Evolutionary conservation across 768 basidiomycete genomes (phyloP).

Genomic region (Clitopilus passeckerianus): DNA sequence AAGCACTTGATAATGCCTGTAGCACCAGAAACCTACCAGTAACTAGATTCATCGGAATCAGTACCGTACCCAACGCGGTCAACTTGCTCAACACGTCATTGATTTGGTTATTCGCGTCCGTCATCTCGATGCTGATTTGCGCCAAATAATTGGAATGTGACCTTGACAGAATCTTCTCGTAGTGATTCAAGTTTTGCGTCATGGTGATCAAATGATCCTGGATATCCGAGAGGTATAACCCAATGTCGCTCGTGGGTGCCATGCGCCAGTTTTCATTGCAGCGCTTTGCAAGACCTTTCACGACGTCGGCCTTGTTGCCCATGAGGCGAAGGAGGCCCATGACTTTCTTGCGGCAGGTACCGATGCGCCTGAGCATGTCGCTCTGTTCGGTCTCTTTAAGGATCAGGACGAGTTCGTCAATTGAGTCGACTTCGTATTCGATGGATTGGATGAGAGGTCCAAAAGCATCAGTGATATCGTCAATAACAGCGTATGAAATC

Average conservation of each 20-base stretch:
- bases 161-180: slow-evolving; percentile 97
- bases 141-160: slow-evolving; percentile 99
- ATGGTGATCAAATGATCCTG: slow-evolving; percentile 99
- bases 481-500: slow-evolving; percentile 99
- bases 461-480: slow-evolving; percentile 99
- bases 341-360: slow-evolving; percentile 98
- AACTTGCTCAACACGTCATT: slow-evolving; percentile 97
- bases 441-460: slow-evolving; percentile 98
- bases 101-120: slow-evolving; percentile 99
- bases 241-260: slow-evolving; percentile 96
- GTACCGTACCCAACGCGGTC: slow-evolving; percentile 94
- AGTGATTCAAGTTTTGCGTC: slow-evolving; percentile 99
- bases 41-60: slow-evolving; percentile 95
- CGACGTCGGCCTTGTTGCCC: slow-evolving; percentile 99
- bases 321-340: slow-evolving; percentile 95
- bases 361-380: slow-evolving; percentile 96
- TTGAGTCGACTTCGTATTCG: slow-evolving; percentile 98
- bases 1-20: neutral
- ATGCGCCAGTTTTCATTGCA: slow-evolving; percentile 99
- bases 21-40: slow-evolving; percentile 52
- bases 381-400: slow-evolving; percentile 94
- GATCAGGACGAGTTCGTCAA: slow-evolving; percentile 96
- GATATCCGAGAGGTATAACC: slow-evolving; percentile 92
- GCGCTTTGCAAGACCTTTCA: slow-evolving; percentile 95
- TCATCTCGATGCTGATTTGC: slow-evolving; percentile 99